Conservation (phyloP, 1,284 basidiomycete genomes). For the Tausonia pullulans region DNA sequence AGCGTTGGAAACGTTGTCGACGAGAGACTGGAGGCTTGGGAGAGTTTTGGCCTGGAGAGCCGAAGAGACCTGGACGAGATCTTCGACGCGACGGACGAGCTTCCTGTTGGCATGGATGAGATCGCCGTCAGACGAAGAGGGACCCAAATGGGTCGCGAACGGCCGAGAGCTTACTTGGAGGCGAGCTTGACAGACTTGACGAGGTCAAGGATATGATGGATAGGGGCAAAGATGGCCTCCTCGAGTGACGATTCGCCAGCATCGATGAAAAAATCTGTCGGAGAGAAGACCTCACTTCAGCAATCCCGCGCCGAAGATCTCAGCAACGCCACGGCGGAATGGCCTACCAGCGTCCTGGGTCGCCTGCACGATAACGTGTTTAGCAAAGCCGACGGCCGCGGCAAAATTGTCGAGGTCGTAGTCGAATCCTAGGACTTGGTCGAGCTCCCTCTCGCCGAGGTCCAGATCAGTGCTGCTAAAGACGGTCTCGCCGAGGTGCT, state of each 20-base stretch:
- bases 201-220: conserved; percentile 68
- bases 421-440: conserved; percentile 66
- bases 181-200: conserved; percentile 66
- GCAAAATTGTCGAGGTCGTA: conserved; percentile 84
- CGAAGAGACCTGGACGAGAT: conserved; percentile 55
- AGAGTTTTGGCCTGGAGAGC: conserved; percentile 61
- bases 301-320: conserved; percentile 10
- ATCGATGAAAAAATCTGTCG: conserved; percentile 56
- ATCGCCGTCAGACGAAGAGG: too few species aligned
- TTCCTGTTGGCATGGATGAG: conserved; percentile 45
- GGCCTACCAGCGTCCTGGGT: conserved; percentile 61
- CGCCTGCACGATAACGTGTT: conserved; percentile 63
- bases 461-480: conserved; percentile 72
- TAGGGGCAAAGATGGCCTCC: conserved; percentile 59
- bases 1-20: conserved; percentile 61
- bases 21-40: conserved; percentile 57
- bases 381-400: conserved; percentile 73
- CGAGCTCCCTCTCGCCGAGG: conserved; percentile 76
- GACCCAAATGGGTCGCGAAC: neutral
- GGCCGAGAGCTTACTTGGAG: conserved; percentile 48
- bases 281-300: neutral
- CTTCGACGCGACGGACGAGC: conserved; percentile 69
- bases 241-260: conserved; percentile 62
- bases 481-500: conserved; percentile 76
- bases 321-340: conserved; percentile 5